Evolutionary conservation across 2,329 filamentous ascomycete genomes (phyloP).

Genomic region (Capronia epimyces): DNA sequence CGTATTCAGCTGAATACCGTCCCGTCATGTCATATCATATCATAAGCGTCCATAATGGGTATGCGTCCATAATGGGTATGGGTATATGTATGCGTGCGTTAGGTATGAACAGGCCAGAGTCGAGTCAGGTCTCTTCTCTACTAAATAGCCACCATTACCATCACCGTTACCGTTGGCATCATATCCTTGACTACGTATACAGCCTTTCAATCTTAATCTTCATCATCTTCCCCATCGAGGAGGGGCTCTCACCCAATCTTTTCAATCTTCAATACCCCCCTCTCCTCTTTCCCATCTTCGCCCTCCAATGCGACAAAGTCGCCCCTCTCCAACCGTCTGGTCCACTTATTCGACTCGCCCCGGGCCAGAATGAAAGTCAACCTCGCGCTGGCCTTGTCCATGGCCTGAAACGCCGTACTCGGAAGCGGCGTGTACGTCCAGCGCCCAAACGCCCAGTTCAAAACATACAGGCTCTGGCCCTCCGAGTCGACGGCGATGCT

Average conservation of each 20-base stretch:
- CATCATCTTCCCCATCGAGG: too few species aligned
- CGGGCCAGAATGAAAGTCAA: conserved; percentile 46
- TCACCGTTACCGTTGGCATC: too few species aligned
- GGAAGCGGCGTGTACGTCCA: conserved; percentile 76
- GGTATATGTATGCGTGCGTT: too few species aligned
- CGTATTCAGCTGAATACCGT: too few species aligned
- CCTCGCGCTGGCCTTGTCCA: conserved; percentile 34
- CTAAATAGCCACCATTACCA: too few species aligned
- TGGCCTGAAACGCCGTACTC: conserved; percentile 32
- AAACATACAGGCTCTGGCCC: conserved; percentile 62
- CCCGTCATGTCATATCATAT: too few species aligned
- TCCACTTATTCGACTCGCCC: conserved; percentile 46
- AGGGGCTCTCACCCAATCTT: conserved; percentile 28
- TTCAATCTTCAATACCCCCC: conserved; percentile 20
- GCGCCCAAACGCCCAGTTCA: conserved; percentile 96
- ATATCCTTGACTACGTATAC: too few species aligned
- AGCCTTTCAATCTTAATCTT: too few species aligned
- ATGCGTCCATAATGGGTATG: too few species aligned
- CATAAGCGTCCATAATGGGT: too few species aligned
- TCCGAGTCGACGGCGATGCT: conserved; percentile 32
- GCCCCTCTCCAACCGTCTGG: conserved; percentile 42
- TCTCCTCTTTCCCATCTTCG: conserved; percentile 17
- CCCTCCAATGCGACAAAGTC: conserved; percentile 34
- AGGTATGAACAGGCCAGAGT: too few species aligned
- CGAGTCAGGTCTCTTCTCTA: too few species aligned